A percentile compares a stretch with the other conserved stretches of the same genome.
phyloP scores from a whole-genome alignment of 2,329 filamentous ascomycete genomes.

The Hypoxylon sp. region DNA sequence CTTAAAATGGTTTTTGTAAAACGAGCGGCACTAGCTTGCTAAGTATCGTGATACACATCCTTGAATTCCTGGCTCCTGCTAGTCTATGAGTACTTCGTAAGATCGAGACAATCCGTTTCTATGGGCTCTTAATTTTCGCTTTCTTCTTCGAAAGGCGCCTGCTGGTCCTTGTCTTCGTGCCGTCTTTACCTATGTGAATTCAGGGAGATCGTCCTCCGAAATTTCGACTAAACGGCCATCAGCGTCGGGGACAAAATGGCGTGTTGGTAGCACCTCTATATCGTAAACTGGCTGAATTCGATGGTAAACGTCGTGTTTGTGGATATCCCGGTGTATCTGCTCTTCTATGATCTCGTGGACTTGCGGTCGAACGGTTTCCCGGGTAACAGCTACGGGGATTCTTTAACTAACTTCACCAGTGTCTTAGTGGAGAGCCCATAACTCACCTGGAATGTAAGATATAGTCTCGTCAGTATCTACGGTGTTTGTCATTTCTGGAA shows the following conservation, averaged over 20 bases:
- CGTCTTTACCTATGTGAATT: slow-evolving; percentile 40
- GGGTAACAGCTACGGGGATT: slow-evolving; percentile 50
- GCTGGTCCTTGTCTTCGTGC: slow-evolving; percentile 7
- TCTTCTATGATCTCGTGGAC: slow-evolving; percentile 52
- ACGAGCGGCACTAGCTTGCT: too few species aligned
- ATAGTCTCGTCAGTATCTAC: slow-evolving; percentile 29
- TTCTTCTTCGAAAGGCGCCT: neutral
- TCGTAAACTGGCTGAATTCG: slow-evolving; percentile 54
- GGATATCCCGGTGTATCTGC: slow-evolving; percentile 55
- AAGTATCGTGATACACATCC: too few species aligned
- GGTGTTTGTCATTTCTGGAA: slow-evolving; percentile 16
- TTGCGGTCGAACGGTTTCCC: slow-evolving; percentile 52
- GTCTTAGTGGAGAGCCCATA: slow-evolving; percentile 4
- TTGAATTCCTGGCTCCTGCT: neutral
- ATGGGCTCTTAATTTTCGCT: neutral
- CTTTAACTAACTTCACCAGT: slow-evolving; percentile 4
- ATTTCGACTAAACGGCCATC: slow-evolving; percentile 44
- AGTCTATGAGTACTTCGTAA: neutral
- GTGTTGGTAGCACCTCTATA: slow-evolving; percentile 54
- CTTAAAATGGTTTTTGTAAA: too few species aligned
- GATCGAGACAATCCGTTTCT: neutral
- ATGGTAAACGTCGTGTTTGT: slow-evolving; percentile 55
- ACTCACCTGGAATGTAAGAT: slow-evolving; percentile 43
- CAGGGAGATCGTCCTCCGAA: slow-evolving; percentile 41
- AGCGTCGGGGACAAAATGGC: slow-evolving; percentile 51